A percentile compares a stretch with the other conserved stretches of the same genome.
Conservation (phyloP, 1,284 basidiomycete genomes). For the Trametes polyzona region DNA sequence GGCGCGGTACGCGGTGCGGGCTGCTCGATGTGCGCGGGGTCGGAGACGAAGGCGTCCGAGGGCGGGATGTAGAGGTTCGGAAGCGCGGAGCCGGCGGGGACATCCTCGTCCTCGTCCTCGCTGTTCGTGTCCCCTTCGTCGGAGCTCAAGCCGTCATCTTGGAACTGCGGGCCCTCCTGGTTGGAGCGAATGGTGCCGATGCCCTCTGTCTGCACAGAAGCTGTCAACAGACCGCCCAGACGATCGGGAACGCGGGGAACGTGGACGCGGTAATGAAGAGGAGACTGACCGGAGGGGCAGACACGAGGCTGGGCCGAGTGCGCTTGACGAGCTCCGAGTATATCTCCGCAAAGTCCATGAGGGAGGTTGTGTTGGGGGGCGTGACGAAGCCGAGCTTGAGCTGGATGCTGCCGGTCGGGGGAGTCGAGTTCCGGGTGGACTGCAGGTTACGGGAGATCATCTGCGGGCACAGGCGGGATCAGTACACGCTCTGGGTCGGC, state of each 20-base stretch:
- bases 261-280: constrained; percentile 5
- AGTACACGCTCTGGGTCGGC: too few relatives aligned
- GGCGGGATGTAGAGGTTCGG: constrained; percentile 25
- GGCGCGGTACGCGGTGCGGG: constrained; percentile 15
- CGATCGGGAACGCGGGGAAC: not conserved
- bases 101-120: constrained; percentile 43
- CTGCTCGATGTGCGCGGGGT: constrained; percentile 16
- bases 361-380: constrained; percentile 43
- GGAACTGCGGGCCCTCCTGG: constrained; percentile 57
- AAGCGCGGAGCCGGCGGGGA: constrained; percentile 18
- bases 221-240: not conserved
- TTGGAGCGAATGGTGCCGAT: constrained; percentile 84
- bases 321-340: constrained; percentile 70
- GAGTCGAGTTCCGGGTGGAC: constrained; percentile 67
- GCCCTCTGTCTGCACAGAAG: constrained; percentile 71
- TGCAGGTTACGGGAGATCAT: constrained; percentile 43
- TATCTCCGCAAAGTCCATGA: constrained; percentile 56
- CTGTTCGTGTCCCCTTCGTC: constrained; percentile 52
- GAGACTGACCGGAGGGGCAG: constrained; percentile 77
- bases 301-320: constrained; percentile 67
- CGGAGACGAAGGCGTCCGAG: constrained; percentile 8
- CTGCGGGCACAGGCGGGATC: constrained; percentile 23
- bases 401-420: constrained; percentile 63
- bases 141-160: constrained; percentile 79
- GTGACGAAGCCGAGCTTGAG: constrained; percentile 80